A percentile compares a stretch with the other conserved stretches of the same genome.
These are phyloP conservation scores for Moringa oleifera DNA, from an alignment of 345 rosid species.

Conservation along the genomic window DNA sequence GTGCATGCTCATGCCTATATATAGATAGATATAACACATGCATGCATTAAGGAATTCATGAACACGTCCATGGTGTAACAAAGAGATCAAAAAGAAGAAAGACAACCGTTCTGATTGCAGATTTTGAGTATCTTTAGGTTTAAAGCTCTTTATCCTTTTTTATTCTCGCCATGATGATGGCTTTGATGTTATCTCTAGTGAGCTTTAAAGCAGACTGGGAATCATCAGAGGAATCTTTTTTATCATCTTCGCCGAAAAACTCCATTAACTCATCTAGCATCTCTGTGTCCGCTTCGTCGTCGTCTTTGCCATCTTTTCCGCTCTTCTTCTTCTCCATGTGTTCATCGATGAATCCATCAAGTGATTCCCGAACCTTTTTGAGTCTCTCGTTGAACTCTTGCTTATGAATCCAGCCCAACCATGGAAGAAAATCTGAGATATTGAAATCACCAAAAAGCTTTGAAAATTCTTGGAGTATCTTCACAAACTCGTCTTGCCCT, in stretches of 20 bases:
- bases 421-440: conserved; percentile 72
- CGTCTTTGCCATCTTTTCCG: not conserved
- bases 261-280: conserved; percentile 89
- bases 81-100: too few relatives aligned
- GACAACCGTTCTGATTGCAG: too few relatives aligned
- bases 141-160: too few relatives aligned
- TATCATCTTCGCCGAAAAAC: conserved; percentile 45
- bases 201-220: conserved; percentile 44
- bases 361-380: conserved; percentile 47
- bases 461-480: conserved; percentile 81
- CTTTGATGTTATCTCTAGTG: conserved; percentile 77
- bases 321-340: conserved; percentile 43
- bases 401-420: conserved; percentile 57
- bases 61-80: too few relatives aligned
- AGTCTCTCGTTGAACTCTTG: conserved; percentile 45
- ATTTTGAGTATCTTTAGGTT: too few relatives aligned
- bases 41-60: too few relatives aligned
- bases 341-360: conserved; percentile 72
- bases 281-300: conserved; percentile 34
- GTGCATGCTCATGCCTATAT: too few relatives aligned
- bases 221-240: conserved; percentile 29
- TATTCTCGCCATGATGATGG: conserved; percentile 74
- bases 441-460: conserved; percentile 85
- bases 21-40: too few relatives aligned
- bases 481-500: conserved; percentile 62